Percentiles rank a stretch among this genome's conserved stretches.
phyloP scores from a whole-genome alignment of 1,284 basidiomycete genomes.

The Sanguinoderma infundibulare region DNA sequence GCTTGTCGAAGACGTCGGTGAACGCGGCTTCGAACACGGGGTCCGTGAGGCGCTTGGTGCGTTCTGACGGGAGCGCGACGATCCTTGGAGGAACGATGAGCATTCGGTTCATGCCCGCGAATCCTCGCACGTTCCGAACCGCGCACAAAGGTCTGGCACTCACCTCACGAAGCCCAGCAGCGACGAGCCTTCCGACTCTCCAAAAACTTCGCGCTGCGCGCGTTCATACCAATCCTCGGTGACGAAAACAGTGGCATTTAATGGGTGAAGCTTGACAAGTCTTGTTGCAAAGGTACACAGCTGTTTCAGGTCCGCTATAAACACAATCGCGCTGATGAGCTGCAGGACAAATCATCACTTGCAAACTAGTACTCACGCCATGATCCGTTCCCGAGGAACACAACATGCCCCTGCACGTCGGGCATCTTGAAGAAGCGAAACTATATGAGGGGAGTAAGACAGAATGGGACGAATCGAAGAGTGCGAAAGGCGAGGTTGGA shows the following conservation, averaged over 20 bases:
- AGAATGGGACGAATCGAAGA: too few relatives aligned
- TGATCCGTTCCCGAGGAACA: conserved; percentile 9
- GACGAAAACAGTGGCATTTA: conserved; percentile 9
- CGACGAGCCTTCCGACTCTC: conserved; percentile 2
- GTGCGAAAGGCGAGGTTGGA: too few relatives aligned
- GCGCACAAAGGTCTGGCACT: background rate
- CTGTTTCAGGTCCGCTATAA: conserved; percentile 11
- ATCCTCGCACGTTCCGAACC: too few relatives aligned
- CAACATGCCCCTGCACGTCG: conserved; percentile 5
- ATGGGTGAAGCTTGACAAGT: conserved; percentile 2
- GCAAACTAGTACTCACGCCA: conserved; percentile 4
- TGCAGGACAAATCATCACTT: background rate
- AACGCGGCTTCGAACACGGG: conserved; percentile 10
- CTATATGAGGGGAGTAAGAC: too few relatives aligned
- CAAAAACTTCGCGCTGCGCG: conserved; percentile 9
- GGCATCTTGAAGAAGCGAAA: too few relatives aligned
- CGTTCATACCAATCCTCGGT: conserved; percentile 7
- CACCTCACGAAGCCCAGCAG: background rate
- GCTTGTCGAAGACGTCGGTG: background rate
- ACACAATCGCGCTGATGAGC: background rate
- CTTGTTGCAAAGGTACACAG: conserved; percentile 12
- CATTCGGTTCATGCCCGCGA: too few relatives aligned
- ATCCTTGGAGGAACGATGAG: background rate
- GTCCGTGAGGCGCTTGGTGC: conserved; percentile 7
- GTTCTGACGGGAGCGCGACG: conserved; percentile 7